Conservation (phyloP, 2,329 filamentous ascomycete genomes). For the Diplodia scrobiculata region DNA sequence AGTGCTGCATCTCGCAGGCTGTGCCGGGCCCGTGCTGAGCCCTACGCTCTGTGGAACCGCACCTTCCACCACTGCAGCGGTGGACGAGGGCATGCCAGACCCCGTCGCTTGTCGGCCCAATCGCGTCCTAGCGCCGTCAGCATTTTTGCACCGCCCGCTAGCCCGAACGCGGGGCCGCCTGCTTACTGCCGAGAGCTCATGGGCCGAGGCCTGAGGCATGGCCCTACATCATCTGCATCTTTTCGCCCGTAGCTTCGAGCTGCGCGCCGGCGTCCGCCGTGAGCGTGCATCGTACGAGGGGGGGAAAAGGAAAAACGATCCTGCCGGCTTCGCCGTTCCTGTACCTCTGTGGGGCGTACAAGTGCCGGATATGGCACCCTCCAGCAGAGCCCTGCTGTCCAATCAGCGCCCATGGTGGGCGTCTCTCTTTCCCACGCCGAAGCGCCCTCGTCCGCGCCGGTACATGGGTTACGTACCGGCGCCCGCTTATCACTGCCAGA, state of each 20-base stretch:
- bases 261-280: neutral
- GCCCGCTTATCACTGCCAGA: neutral
- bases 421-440: neutral
- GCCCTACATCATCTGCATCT: neutral
- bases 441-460: neutral
- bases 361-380: neutral
- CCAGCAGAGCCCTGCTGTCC: neutral
- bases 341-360: neutral
- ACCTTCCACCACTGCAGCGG: neutral
- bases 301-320: neutral
- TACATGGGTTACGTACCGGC: neutral
- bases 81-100: neutral
- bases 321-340: neutral
- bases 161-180: neutral
- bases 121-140: neutral
- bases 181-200: neutral
- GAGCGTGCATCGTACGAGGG: neutral
- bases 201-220: neutral
- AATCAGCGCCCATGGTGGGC: neutral
- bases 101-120: constrained; percentile 14
- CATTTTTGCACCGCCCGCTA: neutral
- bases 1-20: constrained; percentile 9
- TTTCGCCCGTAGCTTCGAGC: neutral
- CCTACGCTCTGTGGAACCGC: constrained; percentile 7
- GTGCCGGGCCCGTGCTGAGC: constrained; percentile 6